Base-by-base conservation (phyloP, 2,329 filamentous ascomycete genomes). In the Chaetomiaceae sp. region DNA sequence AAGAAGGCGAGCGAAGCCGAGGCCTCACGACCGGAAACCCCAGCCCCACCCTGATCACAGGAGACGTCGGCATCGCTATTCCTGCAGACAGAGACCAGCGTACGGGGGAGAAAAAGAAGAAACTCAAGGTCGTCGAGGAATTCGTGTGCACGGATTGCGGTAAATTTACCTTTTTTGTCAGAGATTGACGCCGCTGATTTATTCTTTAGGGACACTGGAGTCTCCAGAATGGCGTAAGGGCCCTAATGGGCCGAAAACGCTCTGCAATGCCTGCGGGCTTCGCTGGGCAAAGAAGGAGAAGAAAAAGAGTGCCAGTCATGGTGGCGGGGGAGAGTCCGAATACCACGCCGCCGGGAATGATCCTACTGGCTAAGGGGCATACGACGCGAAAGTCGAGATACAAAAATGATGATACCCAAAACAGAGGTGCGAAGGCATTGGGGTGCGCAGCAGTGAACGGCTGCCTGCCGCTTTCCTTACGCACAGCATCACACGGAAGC, bases 151-250 rank as follows among this genome's bases (percentile, higher is more conserved):
- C 89, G 1, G 92, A 96, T 69, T 97, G 92, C 71, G 91, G 92
- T 75, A 73, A 73, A 37, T 53, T 38, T 11, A 3, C 25, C 23
- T 16, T 32, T 16, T 49, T 14, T n/a, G 25, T 34, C 13, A 11
- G 40, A 14, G 16, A 6, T 29, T 41, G 27, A 33, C 29, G 2
- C 13, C 29, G 7, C 36, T 55, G 44, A 42, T 37, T 48, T 40
- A 3, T 11, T 41, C 40, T 33, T 32, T 56, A 85, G 82, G 81
- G 30, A 96, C 90, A 0, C 78, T 95, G 36, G 91, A 96, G 66
- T 95, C 89, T 14, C 92, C 92, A 0, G 92, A 97, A 74, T 97
- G 92, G 92, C 80, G 92, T 57, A 96, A 96, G 69, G 92, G 92
- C 0, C 92, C 92, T 0, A 89, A 82, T 58, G 92, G 92, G 2